Evolutionary conservation across 192 early-diverging fungal genomes (phyloP).

Genomic region (Entophlyctis luteolus): DNA sequence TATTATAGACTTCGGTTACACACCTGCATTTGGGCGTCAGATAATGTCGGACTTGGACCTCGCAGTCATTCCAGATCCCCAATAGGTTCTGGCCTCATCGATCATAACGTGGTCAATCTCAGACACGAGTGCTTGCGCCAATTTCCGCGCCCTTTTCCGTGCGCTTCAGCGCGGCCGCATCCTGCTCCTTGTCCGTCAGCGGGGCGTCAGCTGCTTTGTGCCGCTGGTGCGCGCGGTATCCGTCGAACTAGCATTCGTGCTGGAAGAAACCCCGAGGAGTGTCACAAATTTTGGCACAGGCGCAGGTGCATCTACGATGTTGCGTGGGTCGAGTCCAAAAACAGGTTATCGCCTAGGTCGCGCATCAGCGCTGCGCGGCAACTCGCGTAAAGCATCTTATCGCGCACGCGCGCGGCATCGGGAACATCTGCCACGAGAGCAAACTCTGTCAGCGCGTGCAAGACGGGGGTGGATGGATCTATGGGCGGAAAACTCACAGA

Average conservation of each 20-base stretch:
- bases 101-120: no score
- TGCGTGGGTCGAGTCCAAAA: constrained; percentile 80
- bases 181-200: constrained; percentile 79
- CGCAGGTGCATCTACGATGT: constrained; percentile 62
- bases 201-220: constrained; percentile 71
- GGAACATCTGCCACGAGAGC: constrained; percentile 20
- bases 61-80: constrained; percentile 35
- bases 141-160: constrained; percentile 53
- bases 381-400: constrained; percentile 85
- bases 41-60: no score
- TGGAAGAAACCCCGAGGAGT: constrained; percentile 22
- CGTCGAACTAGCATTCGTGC: constrained; percentile 62
- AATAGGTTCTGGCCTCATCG: no score
- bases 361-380: constrained; percentile 74
- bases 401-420: constrained; percentile 17
- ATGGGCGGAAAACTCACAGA: constrained; percentile 7
- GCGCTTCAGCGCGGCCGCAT: constrained; percentile 60
- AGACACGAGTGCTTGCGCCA: constrained; percentile 57
- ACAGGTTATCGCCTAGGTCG: constrained; percentile 74
- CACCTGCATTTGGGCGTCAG: no score
- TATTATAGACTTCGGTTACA: no score
- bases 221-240: constrained; percentile 57
- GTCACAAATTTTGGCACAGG: no score
- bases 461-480: no score
- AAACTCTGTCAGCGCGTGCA: neutral